phyloP scores from a whole-genome alignment of 2,329 filamentous ascomycete genomes.

The Fusarium sp. region DNA sequence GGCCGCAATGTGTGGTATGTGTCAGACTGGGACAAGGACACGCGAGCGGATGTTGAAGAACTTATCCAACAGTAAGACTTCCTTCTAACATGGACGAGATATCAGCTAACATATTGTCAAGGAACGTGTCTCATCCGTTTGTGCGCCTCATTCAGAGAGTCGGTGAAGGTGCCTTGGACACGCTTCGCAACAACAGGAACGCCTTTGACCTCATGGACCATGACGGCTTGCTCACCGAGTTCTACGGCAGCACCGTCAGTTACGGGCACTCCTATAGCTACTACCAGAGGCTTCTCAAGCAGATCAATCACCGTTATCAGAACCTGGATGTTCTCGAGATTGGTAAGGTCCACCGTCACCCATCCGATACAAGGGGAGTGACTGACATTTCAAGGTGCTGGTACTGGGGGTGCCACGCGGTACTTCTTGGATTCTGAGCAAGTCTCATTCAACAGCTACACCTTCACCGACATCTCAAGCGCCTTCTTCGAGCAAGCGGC shows the following conservation, averaged over 20 bases:
- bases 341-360: not conserved
- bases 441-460: not conserved
- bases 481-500: constrained; percentile 12
- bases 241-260: not conserved
- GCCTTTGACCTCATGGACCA: not conserved
- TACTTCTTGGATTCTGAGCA: not conserved
- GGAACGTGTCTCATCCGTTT: not conserved
- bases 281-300: not conserved
- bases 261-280: constrained; percentile 31
- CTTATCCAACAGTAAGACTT: not conserved
- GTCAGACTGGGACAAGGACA: not conserved
- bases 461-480: constrained; percentile 11
- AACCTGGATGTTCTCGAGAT: constrained; percentile 6
- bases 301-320: constrained; percentile 1
- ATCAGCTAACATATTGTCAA: not conserved
- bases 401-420: constrained; percentile 1
- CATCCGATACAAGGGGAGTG: not conserved
- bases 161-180: not conserved
- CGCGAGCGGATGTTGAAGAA: not conserved
- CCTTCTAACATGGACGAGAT: not conserved
- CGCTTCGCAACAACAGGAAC: not conserved
- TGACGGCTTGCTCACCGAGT: not conserved
- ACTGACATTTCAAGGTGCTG: not conserved
- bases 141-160: not conserved
- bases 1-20: not conserved